Evolutionary conservation across 257 asterid genomes (phyloP).

Genomic region (Cynanchum wilfordii): DNA sequence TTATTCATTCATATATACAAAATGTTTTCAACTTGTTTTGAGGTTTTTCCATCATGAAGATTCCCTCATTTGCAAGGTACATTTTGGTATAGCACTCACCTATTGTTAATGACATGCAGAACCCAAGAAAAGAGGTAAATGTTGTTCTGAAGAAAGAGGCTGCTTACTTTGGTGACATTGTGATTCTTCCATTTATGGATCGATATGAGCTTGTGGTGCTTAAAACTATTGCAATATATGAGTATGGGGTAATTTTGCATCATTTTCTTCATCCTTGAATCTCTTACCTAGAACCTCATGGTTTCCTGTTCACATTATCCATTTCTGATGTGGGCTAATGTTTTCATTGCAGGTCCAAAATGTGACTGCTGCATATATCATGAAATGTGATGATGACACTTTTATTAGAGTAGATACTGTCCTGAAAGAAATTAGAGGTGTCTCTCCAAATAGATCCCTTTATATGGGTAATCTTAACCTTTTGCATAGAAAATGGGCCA

Average conservation of each 20-base stretch:
- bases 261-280: slow-evolving; percentile 5
- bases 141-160: slow-evolving; percentile 95
- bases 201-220: slow-evolving; percentile 95
- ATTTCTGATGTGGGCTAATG: slow-evolving; percentile 19
- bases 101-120: slow-evolving; percentile 35
- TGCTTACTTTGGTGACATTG: slow-evolving; percentile 90
- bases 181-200: slow-evolving; percentile 88
- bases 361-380: slow-evolving; percentile 65
- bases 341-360: slow-evolving; percentile 58
- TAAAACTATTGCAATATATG: slow-evolving; percentile 89
- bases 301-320: slow-evolving; percentile 6
- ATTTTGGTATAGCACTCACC: not conserved
- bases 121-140: slow-evolving; percentile 83
- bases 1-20: not conserved
- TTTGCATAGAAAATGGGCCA: slow-evolving; percentile 95
- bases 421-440: slow-evolving; percentile 57
- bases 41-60: not conserved
- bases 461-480: slow-evolving; percentile 93
- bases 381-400: slow-evolving; percentile 96
- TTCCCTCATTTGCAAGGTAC: not conserved
- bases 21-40: not conserved
- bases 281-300: not conserved
- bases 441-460: slow-evolving; percentile 50
- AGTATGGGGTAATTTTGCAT: slow-evolving; percentile 68
- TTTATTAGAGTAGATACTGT: slow-evolving; percentile 73